Base-by-base conservation (phyloP, 2,329 filamentous ascomycete genomes). In the Aspergillus sp. region DNA sequence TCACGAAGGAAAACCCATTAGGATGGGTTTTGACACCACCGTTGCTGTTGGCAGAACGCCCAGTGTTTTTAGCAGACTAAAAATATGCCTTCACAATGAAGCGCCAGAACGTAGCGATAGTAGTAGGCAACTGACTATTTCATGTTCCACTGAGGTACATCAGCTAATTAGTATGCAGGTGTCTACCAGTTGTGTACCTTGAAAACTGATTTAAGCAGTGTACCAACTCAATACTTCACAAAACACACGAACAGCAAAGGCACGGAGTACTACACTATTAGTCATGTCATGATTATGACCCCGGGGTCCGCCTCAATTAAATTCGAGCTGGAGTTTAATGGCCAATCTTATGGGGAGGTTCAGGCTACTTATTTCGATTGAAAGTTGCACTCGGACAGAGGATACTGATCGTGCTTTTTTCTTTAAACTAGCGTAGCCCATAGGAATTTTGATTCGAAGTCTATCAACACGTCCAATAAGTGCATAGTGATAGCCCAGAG, bases 281-380 rank as follows among this genome's bases (percentile, higher is more conserved):
- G 1, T 0, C 62, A 21, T 10, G 3, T 64, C 0, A 19, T 70
- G 23, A 52, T 54, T 15, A 42, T 71, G 10, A 68, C 63, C 1
- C 63, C 66, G 2, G 57, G 23, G 8, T 71, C 67, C 1, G 65
- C 62, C 3, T 67, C 62, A 1, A 32, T 71, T 17, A 19, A 65
- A 1, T 66, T 70, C 21, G 59, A 70, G 2, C 38, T 68, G 13
- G 55, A 68, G n/a, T 68, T 71, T n/a, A 66, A 70, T 17, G 64
- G 61, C 1, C 53, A 63, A 1, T 61, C 62, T 0, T 70, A 68
- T 21, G 70, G 69, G 3, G 62, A 38, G 2, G 61, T 69, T 2
- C 55, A 55, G 38, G 58, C 59, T 15, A 48, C 57, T 36, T 36
- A 11, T 70, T 68, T 47, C 65, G 15, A 66, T 21, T 25, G 5